These are phyloP conservation scores for Trichophyton mentagrophytes DNA, from an alignment of 2,329 filamentous ascomycete species.

Conservation along the genomic window DNA sequence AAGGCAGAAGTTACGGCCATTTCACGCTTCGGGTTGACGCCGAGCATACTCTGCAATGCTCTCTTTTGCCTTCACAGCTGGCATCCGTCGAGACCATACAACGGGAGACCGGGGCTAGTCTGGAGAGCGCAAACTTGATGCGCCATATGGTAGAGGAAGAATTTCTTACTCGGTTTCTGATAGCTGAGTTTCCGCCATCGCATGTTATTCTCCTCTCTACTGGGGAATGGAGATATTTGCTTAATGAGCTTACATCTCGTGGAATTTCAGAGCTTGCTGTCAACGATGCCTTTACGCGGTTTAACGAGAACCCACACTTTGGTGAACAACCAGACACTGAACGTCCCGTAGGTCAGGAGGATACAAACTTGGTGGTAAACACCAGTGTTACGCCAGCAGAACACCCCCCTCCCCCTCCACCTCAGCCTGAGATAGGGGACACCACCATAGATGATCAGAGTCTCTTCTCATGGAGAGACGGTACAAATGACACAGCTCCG, in stretches of 20 bases:
- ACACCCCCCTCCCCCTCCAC: slow-evolving; percentile 14
- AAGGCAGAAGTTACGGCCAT: slow-evolving; percentile 31
- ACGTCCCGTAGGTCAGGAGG: slow-evolving; percentile 28
- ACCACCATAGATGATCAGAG: slow-evolving; percentile 32
- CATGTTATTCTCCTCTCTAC: slow-evolving; percentile 25
- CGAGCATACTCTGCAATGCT: slow-evolving; percentile 30
- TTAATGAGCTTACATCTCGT: slow-evolving; percentile 26
- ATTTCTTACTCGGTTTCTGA: slow-evolving; percentile 32
- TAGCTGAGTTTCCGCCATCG: slow-evolving; percentile 27
- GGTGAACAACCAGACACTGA: slow-evolving; percentile 28
- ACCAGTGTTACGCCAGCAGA: slow-evolving; percentile 11
- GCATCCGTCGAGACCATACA: slow-evolving; percentile 32
- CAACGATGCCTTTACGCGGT: slow-evolving; percentile 25
- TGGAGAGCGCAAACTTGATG: slow-evolving; percentile 29
- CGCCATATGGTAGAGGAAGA: slow-evolving; percentile 34
- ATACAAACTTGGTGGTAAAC: slow-evolving; percentile 23
- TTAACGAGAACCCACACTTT: slow-evolving; percentile 29
- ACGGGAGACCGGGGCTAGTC: slow-evolving; percentile 27
- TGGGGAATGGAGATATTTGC: slow-evolving; percentile 26
- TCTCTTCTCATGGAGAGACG: slow-evolving; percentile 34
- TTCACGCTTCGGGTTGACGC: slow-evolving; percentile 33
- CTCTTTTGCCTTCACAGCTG: slow-evolving; percentile 31
- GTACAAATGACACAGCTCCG: slow-evolving; percentile 30
- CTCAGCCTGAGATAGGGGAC: slow-evolving; percentile 24
- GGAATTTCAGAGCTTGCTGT: slow-evolving; percentile 27